Base-by-base conservation (phyloP, 1,139 yeast species). In the Candida mesenterica region DNA sequence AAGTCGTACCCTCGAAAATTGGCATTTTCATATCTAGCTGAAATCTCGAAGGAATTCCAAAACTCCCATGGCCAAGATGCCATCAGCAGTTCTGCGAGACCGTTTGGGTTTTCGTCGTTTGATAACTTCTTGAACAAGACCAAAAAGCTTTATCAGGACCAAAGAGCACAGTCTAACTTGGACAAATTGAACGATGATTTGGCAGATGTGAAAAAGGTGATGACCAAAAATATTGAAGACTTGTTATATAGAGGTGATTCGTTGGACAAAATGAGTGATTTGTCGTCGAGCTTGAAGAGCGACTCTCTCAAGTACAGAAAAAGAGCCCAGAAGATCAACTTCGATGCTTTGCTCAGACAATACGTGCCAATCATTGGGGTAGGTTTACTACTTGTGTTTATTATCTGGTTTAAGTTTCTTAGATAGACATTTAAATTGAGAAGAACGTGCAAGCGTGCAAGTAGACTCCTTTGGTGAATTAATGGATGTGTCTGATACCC, bases 221-320 rank as follows among this genome's bases (percentile, higher is more conserved):
- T 92, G 96, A 88, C 96, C 40, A 90, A 90, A 52, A 92, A 92
- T 59, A 92, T 92, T 40, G 97, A 92, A 57, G 98, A 92, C 59
- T 68, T 92, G 50, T 71, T 92, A 31, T 90, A 92, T 61, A 75
- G 99, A 53, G 99, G 99, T 9, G 97, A 92, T 55, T 83, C 92
- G 10, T 74, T 92, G 49, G 97, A 92, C 60, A 82, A 79, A 46
- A 87, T 92, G 95, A 81, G 89, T 44, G 97, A 92, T 56, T 72
- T 92, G 55, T 86, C 96, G 23, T 78, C 84, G 15, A 76, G 82
- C 33, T 73, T 92, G 58, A 79, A 88, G 51, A 78, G 79, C 42
- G 96, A 90, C 57, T 84, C 96, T 19, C 78, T 82, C 49, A 92
- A 88, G 61, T 92, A 92, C 65, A 74, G 92, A 52, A 82, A 84